Base-by-base conservation (phyloP, 768 basidiomycete species). In the Termitomyces sp. region DNA sequence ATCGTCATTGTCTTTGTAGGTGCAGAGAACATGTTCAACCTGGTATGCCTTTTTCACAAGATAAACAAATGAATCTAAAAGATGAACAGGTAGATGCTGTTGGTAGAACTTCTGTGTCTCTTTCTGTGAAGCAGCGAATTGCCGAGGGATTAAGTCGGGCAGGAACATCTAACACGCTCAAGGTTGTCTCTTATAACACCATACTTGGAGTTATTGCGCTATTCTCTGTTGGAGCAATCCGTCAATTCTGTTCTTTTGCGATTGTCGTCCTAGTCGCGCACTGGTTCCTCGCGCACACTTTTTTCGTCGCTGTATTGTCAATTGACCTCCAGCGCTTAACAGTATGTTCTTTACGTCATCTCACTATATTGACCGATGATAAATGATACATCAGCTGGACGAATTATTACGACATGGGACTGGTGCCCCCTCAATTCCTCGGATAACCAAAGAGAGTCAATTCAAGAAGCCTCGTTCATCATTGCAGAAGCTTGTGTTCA, bases 241-340 rank as follows among this genome's bases (percentile, higher is more conserved):
- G 90, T 40, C 93, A 98, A 65, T 96, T 98, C 67, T 96, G 94
- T 70, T 80, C 86, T 3, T 98, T 98, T 68, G 93, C 94, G 0
- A 87, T 94, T 45, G 93, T 98, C 24, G 93, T 98, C 12, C 80
- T 98, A 22, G 89, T 98, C 32, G 94, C 94, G 16, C 95, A 98
- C 69, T 98, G 94, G 94, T 96, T 95, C 75, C 80, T 98, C 59
- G 88, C 96, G 16, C 92, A 97, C 67, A 97, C 94, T 0, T 96
- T 98, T 74, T 98, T 96, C 73, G 78, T 95, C 62, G 90, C 95
- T 7, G 94, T 97, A 28, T 75, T 99, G 24, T 94, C 93, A 0
- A 97, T 99, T 63, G 96, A 99, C 75, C 86, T 98, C 47, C 94
- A 97, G 63, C 85, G 96, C 47, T 73, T 99, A 26, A 96, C 96